Conservation (phyloP, 768 basidiomycete species). For the Clathrus columnatus region DNA sequence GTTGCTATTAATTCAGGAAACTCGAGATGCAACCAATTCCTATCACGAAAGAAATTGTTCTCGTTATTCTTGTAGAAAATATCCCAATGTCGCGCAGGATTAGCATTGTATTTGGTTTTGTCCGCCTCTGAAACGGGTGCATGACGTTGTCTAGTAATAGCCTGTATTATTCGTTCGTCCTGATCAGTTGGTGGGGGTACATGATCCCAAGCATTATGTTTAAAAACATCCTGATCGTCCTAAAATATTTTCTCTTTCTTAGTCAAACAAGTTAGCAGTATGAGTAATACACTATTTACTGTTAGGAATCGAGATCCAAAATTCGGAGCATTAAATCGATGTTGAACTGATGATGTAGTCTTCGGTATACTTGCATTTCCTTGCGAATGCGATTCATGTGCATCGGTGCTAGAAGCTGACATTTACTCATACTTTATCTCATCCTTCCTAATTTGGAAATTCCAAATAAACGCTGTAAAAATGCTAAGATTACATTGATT, state of each 20-base stretch:
- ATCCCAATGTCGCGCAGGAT: constrained; percentile 74
- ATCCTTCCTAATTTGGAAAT: background rate
- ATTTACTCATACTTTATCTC: background rate
- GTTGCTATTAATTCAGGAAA: constrained; percentile 81
- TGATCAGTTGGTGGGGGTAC: constrained; percentile 81
- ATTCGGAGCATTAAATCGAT: constrained; percentile 20
- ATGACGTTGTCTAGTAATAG: constrained; percentile 59
- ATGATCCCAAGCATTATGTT: constrained; percentile 88
- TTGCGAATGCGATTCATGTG: background rate
- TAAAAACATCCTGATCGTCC: constrained; percentile 62
- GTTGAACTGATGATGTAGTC: constrained; percentile 57
- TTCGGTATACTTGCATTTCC: constrained; percentile 14
- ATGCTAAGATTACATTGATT: background rate
- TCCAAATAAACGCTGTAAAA: background rate
- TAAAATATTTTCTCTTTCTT: background rate
- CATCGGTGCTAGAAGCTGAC: background rate
- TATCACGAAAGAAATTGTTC: constrained; percentile 87
- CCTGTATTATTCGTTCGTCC: constrained; percentile 56
- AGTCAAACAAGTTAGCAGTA: background rate
- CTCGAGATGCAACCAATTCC: constrained; percentile 94
- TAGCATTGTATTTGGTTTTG: constrained; percentile 61
- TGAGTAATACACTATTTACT: background rate
- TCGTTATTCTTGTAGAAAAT: constrained; percentile 84
- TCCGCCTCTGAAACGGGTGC: constrained; percentile 71
- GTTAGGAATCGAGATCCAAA: constrained; percentile 7